Evolutionary conservation across 1,284 basidiomycete species (phyloP).

Genomic region (Ceratobasidium sp.): DNA sequence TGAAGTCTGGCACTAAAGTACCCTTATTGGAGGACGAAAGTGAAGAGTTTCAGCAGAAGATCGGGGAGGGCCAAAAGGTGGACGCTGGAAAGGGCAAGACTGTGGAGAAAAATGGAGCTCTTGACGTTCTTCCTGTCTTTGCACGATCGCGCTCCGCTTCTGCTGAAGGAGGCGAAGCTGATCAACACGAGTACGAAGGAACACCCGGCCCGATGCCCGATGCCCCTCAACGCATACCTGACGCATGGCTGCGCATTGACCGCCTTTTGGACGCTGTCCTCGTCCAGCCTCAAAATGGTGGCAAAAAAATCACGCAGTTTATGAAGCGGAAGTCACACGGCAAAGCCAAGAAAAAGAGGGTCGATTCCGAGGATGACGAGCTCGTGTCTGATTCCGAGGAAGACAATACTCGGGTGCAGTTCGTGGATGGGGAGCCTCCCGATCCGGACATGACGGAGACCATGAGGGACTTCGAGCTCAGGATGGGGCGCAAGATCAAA

Average conservation of each 20-base stretch:
- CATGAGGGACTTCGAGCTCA: constrained; percentile 68
- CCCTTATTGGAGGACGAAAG: constrained; percentile 39
- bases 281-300: constrained; percentile 56
- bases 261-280: constrained; percentile 80
- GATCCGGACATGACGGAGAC: constrained; percentile 62
- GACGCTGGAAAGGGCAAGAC: constrained; percentile 23
- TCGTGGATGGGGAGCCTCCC: constrained; percentile 68
- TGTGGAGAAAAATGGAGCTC: background rate
- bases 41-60: constrained; percentile 39
- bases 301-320: constrained; percentile 34
- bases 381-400: constrained; percentile 22
- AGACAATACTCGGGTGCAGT: constrained; percentile 55
- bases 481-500: constrained; percentile 59
- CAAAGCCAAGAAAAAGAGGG: constrained; percentile 48
- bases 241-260: constrained; percentile 80
- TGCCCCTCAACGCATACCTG: constrained; percentile 77
- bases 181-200: constrained; percentile 49
- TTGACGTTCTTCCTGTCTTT: constrained; percentile 17
- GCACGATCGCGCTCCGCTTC: constrained; percentile 28
- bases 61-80: background rate
- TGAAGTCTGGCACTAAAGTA: constrained; percentile 66
- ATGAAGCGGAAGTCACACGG: constrained; percentile 51
- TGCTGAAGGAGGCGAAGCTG: constrained; percentile 48
- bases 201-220: constrained; percentile 59
- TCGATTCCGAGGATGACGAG: constrained; percentile 46